phyloP scores from a whole-genome alignment of 345 rosid genomes.

The Populus ilicifolia region DNA sequence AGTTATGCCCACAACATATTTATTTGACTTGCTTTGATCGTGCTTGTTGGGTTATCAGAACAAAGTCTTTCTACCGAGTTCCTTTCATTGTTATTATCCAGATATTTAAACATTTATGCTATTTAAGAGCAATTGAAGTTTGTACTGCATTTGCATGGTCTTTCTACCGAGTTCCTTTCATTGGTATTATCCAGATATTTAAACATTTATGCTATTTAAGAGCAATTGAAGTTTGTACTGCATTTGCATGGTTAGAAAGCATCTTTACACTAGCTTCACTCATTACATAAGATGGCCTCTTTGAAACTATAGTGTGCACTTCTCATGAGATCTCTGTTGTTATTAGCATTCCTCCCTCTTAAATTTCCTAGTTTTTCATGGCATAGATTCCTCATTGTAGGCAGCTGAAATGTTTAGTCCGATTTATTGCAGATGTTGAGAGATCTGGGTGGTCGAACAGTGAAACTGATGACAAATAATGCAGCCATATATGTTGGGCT shows the following conservation, averaged over 20 bases:
- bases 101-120: not conserved
- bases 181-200: not conserved
- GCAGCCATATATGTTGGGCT: constrained; percentile 28
- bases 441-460: constrained; percentile 26
- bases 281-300: not conserved
- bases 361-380: not conserved
- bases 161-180: not conserved
- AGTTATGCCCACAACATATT: not conserved
- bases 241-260: not conserved
- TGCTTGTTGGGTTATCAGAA: not conserved
- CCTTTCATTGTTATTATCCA: not conserved
- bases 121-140: not conserved
- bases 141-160: not conserved
- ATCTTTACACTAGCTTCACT: not conserved
- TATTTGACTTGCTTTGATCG: no score
- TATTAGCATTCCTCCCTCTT: not conserved
- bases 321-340: not conserved
- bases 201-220: not conserved
- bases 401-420: not conserved
- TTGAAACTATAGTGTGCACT: not conserved
- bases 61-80: not conserved
- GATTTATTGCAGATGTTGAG: constrained; percentile 19
- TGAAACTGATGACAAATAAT: constrained; percentile 32
- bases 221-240: not conserved
- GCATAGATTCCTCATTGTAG: not conserved